Conservation (phyloP, 768 basidiomycete genomes). For the Tubosaeta sp. region DNA sequence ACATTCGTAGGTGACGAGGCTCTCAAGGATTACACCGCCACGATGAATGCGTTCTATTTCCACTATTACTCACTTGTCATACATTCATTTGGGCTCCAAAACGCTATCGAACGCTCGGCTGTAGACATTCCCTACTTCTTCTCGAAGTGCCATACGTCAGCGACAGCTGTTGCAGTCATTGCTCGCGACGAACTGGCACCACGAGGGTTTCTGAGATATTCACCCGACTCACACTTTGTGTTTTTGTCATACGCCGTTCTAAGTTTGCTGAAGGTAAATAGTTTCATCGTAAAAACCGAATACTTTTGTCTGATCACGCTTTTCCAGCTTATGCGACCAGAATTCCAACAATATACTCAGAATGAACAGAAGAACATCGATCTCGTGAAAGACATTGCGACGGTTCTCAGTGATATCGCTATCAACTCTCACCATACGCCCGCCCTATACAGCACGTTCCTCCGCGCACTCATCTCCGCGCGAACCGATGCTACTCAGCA, state of each 20-base stretch:
- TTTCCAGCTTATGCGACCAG: conserved; percentile 71
- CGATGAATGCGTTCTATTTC: conserved; percentile 65
- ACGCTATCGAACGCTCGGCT: conserved; percentile 77
- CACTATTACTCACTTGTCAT: conserved; percentile 84
- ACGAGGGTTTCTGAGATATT: conserved; percentile 71
- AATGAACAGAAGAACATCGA: conserved; percentile 67
- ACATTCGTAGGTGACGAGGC: conserved; percentile 22
- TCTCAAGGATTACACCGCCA: conserved; percentile 22
- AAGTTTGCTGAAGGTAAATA: conserved; percentile 80
- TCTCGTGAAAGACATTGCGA: conserved; percentile 77
- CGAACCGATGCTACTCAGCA: conserved; percentile 31
- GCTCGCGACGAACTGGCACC: conserved; percentile 80
- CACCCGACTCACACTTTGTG: conserved; percentile 89
- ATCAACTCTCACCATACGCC: conserved; percentile 83
- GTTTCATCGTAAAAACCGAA: neutral
- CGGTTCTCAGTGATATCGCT: conserved; percentile 72
- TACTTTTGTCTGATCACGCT: conserved; percentile 10
- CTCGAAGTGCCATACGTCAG: conserved; percentile 68
- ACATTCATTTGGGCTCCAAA: conserved; percentile 95
- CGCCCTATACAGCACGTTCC: conserved; percentile 80
- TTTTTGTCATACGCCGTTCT: conserved; percentile 90
- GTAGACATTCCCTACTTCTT: conserved; percentile 84
- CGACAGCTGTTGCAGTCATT: conserved; percentile 63
- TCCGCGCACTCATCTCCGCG: conserved; percentile 71
- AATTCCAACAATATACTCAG: conserved; percentile 73